Evolutionary conservation across 352 stramenopile species (phyloP).

Genomic region (Globisporangium yorkense): DNA sequence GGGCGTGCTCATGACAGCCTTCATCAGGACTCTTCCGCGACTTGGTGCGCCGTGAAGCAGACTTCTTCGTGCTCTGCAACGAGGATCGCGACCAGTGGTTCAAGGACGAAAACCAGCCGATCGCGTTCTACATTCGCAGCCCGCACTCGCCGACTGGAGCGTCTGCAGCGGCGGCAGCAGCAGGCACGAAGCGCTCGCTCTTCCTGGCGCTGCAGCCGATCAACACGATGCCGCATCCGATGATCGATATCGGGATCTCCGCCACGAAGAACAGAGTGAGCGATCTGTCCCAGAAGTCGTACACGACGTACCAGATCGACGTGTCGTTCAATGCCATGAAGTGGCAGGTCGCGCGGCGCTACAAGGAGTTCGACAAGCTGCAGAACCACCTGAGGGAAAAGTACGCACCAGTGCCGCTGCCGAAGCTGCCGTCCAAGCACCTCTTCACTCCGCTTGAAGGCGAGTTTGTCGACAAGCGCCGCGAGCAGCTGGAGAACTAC

Average conservation of each 20-base stretch:
- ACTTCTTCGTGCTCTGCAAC: conserved; percentile 45
- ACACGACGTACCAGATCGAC: conserved; percentile 68
- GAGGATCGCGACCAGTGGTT: conserved; percentile 38
- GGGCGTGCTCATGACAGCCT: not conserved
- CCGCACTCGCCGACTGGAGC: not conserved
- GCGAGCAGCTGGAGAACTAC: conserved; percentile 66
- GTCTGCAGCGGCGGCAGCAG: not conserved
- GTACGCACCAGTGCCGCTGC: conserved; percentile 26
- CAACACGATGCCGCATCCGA: conserved; percentile 60
- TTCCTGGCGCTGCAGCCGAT: conserved; percentile 28
- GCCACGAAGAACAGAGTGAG: conserved; percentile 75
- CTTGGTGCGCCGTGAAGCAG: conserved; percentile 25
- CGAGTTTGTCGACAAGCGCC: conserved; percentile 52
- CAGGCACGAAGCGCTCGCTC: conserved; percentile 17
- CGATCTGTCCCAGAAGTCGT: conserved; percentile 64
- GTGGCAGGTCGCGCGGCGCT: conserved; percentile 65
- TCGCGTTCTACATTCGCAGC: conserved; percentile 35
- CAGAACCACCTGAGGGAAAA: conserved; percentile 32
- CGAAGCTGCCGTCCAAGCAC: conserved; percentile 53
- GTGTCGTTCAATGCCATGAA: conserved; percentile 61
- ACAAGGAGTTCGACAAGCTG: conserved; percentile 56
- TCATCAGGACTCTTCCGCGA: conserved; percentile 18
- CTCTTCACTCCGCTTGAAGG: conserved; percentile 63
- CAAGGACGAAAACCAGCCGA: conserved; percentile 39
- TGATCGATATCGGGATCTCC: conserved; percentile 49